Base-by-base conservation (phyloP, 495 filamentous ascomycete genomes). In the Amorphotheca resinae region DNA sequence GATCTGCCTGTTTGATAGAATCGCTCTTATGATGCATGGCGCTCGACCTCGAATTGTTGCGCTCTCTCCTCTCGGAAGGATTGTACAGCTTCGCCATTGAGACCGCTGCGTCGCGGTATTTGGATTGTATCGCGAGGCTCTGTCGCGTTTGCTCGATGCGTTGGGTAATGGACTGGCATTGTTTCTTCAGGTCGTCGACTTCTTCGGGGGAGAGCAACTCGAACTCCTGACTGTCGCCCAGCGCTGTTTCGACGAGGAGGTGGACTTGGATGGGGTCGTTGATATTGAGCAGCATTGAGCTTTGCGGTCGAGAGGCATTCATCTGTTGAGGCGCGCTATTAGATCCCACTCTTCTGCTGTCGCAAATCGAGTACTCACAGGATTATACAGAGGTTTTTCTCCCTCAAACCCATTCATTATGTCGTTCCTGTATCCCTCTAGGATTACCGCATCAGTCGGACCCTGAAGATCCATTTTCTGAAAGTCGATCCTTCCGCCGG, bases 161-260 rank as follows among this genome's bases (percentile, higher is more conserved):
- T 50, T 70, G 73, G 21, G 70, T 68, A 21, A 96, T 61, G 9
- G 75, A 62, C 31, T 73, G 67, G 37, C 77, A 68, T 62, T 93
- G 84, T 57, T 84, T 93, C 67, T 96, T 98, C 53, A 96, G 62
- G 5, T 74, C 72, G 41, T 98, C 91, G 16, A 95, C 79, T 56
- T 95, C 87, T 53, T 93, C 87, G 33, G 86, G 78, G 0, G 88
- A 87, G 14, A 96, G 65, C 9, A 98, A 74, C 56, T 91, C 81
- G 58, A 76, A 96, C 45, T 76, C 63, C 52, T 76, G 75, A 59
- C 85, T 89, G 60, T 98, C 91, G 32, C 75, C 74, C 48, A 95
- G 76, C 8, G 91, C 91, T 21, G 86, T 95, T 63, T 95, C 89
- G 49, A 89, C 88, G 41, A 98, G 69, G 12, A 98, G 67, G 60